phyloP scores from a whole-genome alignment of 2,329 filamentous ascomycete genomes.

The Triangularia verruculosa region DNA sequence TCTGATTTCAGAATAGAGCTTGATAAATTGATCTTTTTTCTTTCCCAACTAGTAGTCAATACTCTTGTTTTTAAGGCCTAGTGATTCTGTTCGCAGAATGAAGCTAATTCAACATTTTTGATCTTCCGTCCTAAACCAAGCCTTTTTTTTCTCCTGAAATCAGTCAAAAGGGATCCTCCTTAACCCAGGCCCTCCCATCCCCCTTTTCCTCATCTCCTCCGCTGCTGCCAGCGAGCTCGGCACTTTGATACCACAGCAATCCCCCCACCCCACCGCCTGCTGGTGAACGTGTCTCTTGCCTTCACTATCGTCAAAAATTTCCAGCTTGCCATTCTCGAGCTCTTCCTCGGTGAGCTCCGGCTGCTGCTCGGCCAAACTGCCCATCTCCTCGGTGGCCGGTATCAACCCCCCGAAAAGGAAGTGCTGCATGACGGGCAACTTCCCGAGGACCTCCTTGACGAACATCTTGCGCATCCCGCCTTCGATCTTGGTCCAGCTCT shows the following conservation, averaged over 20 bases:
- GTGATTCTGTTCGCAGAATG: too few relatives aligned
- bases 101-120: too few relatives aligned
- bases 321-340: conserved; percentile 54
- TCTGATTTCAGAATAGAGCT: too few relatives aligned
- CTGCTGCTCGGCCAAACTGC: conserved; percentile 44
- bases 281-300: conserved; percentile 70
- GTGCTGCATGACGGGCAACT: conserved; percentile 97
- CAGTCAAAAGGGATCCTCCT: conserved; percentile 81
- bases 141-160: not conserved
- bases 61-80: too few relatives aligned
- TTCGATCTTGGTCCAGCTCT: conserved; percentile 89
- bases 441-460: conserved; percentile 83
- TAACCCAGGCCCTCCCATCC: conserved; percentile 52
- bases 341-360: conserved; percentile 47
- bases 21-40: too few relatives aligned
- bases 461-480: conserved; percentile 97
- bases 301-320: conserved; percentile 57
- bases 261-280: conserved; percentile 71
- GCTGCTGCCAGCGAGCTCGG: conserved; percentile 90
- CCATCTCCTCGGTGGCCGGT: conserved; percentile 80
- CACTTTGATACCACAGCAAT: conserved; percentile 97
- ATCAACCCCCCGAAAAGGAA: conserved; percentile 89
- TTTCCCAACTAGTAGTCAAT: too few relatives aligned
- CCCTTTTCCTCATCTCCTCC: conserved; percentile 79
- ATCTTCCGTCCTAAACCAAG: not conserved